Conservation (phyloP, 2,329 filamentous ascomycete species). For the Fusarium buxicola region DNA sequence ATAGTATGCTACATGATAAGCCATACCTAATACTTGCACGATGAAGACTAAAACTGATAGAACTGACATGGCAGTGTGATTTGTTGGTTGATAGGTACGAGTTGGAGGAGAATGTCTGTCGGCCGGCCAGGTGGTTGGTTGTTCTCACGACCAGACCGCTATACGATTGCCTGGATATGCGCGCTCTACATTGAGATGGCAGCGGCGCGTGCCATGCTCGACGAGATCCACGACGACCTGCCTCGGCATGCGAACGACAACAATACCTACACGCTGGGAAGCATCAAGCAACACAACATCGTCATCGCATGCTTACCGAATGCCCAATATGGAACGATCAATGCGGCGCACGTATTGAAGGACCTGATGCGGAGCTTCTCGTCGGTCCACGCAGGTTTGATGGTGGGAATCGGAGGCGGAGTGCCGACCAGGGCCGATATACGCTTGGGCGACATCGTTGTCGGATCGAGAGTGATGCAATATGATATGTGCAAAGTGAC, state of each 20-base stretch:
- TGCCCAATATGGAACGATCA: slow-evolving; percentile 36
- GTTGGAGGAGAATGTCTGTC: not conserved
- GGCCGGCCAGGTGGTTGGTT: not conserved
- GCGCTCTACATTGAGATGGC: slow-evolving; percentile 44
- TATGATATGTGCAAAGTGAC: slow-evolving; percentile 43
- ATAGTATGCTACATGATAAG: not conserved
- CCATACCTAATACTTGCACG: not conserved
- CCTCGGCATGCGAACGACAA: slow-evolving; percentile 16
- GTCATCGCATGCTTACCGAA: slow-evolving; percentile 44
- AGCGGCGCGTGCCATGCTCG: slow-evolving; percentile 45
- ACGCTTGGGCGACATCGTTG: slow-evolving; percentile 43
- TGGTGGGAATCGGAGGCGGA: slow-evolving; percentile 45
- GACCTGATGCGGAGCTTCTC: slow-evolving; percentile 56
- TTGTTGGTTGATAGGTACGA: not conserved
- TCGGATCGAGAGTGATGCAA: slow-evolving; percentile 44
- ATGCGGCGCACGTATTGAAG: slow-evolving; percentile 42
- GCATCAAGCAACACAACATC: slow-evolving; percentile 39
- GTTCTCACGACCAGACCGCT: slow-evolving; percentile 18
- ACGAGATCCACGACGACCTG: slow-evolving; percentile 34
- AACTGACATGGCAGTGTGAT: not conserved
- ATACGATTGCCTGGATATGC: slow-evolving; percentile 51
- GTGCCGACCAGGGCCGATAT: slow-evolving; percentile 33
- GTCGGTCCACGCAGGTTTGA: slow-evolving; percentile 4
- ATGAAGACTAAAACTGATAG: not conserved
- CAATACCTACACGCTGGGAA: slow-evolving; percentile 43